Evolutionary conservation across 1,139 yeast genomes (phyloP), one percentile per base, ranked within the genome.

Genomic region (Debaryomycetaceae sp.): DNA sequence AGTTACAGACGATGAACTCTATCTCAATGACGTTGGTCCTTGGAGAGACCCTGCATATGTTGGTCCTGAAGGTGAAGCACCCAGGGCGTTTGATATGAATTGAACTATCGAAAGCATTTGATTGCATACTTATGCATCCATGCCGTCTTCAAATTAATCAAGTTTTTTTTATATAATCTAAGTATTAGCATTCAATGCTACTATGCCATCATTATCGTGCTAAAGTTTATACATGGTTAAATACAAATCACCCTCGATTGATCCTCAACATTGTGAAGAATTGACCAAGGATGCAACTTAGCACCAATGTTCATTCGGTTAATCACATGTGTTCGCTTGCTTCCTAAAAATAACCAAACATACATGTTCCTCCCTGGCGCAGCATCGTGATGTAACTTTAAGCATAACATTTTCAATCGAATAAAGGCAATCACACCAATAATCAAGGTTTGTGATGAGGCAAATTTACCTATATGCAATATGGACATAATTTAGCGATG

Each of bases 21-120:
- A 85, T 68, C 75, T 93, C 59, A 83, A 95, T 42, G 99, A 93
- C 63, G 76, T 85, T 53, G 99, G 99, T 53, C 99, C 99, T 51
- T 93, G 99, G 99, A 87, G 97, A 77, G 95, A 91, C 52, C 74
- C 85, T 23, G 58, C 85, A 67, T 91, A 62, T 68, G 83, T 90
- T 59, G 95, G 95, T 24, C 90, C 91, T 45, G 95, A 86, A 69
- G 93, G 93, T 51, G 89, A 84, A 66, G 90, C 90, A 46, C 93
- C 93, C 59, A 78, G 77, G 63, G 39, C 40, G 17, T 43, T 43
- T 39, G 31, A 27, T 27, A 27, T 27, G 31, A 27, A 27, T 4
- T 27, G 11, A 27, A 27, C 11, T 27, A 27, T 8, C 11, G 11
- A 11, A 27, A 8, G 11, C 31, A 27, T 27, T 4, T 8, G 31